Base-by-base conservation (phyloP, 495 filamentous ascomycete genomes). In the Niebla homalea region DNA sequence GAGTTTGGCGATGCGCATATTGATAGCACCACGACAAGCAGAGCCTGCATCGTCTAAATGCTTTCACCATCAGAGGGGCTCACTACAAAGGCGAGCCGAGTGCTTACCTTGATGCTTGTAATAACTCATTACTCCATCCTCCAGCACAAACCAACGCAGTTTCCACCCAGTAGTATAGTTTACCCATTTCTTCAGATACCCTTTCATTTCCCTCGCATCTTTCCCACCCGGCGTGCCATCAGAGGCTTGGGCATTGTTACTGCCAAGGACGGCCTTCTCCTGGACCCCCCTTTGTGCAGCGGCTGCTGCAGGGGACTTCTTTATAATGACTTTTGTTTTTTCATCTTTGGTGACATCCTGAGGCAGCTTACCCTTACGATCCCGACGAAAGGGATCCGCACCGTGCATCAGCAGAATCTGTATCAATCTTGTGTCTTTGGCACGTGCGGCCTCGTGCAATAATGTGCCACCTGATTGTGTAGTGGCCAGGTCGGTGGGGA, bases 271-370 rank as follows among this genome's bases (percentile, higher is more conserved):
- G 2, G 88, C 90, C 66, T 87, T 90, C 64, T 98, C 92, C 68
- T 98, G 92, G 43, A 98, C 93, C 21, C 88, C 90, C 23, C 90
- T 79, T 63, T 96, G 92, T 1, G 92, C 92, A 43, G 89, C 89
- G 35, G 86, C 88, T 15, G 93, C 93, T 23, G 92, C 92, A 5
- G 93, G 93, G 0, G 90, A 96, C 57, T 80, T 86, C 67, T 95
- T 98, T 43, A 98, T 69, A 58, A 97, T 87, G 5, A 81, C 80
- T 37, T 79, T 74, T 1, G 83, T 95, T 51, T 77, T 78, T 53
- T 98, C 92, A 65, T 98, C 92, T 61, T 96, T 97, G 19, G 92
- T 98, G 18, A 95, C 83, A 67, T 97, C 90, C 64, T 98, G 92
- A 18, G 92, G 89, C 22, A 98, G 73, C 63, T 94, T 96, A 7